Base-by-base conservation (phyloP, 139 green algal species). In the Asterochloris sp. region DNA sequence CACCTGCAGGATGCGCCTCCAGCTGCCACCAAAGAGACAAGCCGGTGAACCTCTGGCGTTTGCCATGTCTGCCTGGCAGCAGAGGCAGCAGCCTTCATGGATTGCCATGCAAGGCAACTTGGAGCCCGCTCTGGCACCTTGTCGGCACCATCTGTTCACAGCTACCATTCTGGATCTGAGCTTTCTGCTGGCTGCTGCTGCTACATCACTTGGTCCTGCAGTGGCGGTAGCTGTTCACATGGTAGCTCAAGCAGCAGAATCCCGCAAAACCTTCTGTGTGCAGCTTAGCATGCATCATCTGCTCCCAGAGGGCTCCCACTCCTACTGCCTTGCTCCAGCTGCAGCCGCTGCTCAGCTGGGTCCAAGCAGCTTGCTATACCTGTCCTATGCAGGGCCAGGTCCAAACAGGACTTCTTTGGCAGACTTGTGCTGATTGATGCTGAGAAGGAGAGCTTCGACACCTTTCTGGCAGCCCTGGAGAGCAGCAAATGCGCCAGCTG, bases 381-480 rank as follows among this genome's bases (percentile, higher is more conserved):
- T 54, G 38, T 23, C 21, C 66, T 71, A 6, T 71, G 77, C 26
- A 64, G 62, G 0, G 29, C 61, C 16, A n/a, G 63, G 17, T 26
- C 62, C 77, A 81, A 73, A 47, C 76, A 80, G 60, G 76, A 80
- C 60, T 80, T 73, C 16, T 81, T 63, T 63, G 77, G 77, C 28
- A 62, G 28, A 15, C 63, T 63, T 19, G 63, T 81, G 27, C 63
- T 81, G 27, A 12, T 81, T 28, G 61, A 73, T 62, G 77, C 77
- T 74, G 77, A 81, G 73, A 62, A 27, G 28, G 61, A 81, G 27
- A 26, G 21, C 23, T 81, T 81, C 62, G 63, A 81, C 77, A 81
- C 77, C 27, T 26, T 81, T 28, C 73, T 81, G 77, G 77, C 77
- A 62, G 77, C 62, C 62, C 54, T 81, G 14, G 61, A 81, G n/a